Conservation (phyloP, 192 early-diverging fungal genomes). For the Anaeromyces robustus region DNA sequence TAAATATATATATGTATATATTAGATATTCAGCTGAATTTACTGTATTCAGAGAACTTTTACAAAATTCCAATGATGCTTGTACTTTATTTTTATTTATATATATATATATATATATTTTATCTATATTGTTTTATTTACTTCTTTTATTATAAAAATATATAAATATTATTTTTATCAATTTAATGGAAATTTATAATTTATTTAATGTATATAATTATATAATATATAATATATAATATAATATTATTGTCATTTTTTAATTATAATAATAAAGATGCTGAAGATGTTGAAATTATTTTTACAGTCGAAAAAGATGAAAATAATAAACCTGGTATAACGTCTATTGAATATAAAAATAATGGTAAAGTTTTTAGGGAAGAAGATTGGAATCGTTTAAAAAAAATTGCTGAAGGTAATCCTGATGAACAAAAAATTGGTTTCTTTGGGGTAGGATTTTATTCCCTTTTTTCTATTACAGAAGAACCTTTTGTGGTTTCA, state of each 20-base stretch:
- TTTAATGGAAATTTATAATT: too few relatives aligned
- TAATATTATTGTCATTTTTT: too few relatives aligned
- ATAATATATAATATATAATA: too few relatives aligned
- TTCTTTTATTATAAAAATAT: too few relatives aligned
- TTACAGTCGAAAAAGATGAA: constrained; percentile 29
- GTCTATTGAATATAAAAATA: constrained; percentile 55
- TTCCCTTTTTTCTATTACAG: constrained; percentile 73
- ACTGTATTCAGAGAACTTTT: constrained; percentile 63
- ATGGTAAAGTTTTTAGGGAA: constrained; percentile 60
- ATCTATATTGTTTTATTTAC: too few relatives aligned
- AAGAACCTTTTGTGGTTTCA: constrained; percentile 68
- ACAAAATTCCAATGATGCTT: constrained; percentile 54
- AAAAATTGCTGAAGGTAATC: constrained; percentile 85
- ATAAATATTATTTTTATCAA: too few relatives aligned
- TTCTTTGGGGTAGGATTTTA: constrained; percentile 76
- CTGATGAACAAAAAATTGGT: constrained; percentile 65
- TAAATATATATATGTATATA: constrained; percentile 9
- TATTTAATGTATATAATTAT: too few relatives aligned
- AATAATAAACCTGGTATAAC: constrained; percentile 6
- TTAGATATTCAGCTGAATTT: constrained; percentile 60
- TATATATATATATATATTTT: neutral
- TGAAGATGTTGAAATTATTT: constrained; percentile 34
- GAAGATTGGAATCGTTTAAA: constrained; percentile 71
- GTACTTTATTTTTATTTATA: neutral
- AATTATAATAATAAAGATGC: constrained; percentile 9